Conservation (phyloP, 73 alveolate species). For the Tetrahymena borealis region DNA sequence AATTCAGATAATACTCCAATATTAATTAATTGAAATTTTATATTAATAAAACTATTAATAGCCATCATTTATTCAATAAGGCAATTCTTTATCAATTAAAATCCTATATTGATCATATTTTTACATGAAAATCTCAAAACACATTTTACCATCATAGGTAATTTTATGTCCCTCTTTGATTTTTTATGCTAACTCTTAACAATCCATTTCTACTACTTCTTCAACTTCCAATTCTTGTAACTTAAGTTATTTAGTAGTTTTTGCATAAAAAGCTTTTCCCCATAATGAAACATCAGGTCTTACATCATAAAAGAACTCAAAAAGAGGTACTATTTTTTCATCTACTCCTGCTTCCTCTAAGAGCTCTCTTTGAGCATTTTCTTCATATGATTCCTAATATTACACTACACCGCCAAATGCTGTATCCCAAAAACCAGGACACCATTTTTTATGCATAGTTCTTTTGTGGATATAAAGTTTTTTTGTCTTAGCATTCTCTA, state of each 20-base stretch:
- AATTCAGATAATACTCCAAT: too few relatives aligned
- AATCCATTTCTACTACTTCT: background rate
- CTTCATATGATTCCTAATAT: conserved; percentile 47
- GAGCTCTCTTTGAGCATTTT: conserved; percentile 51
- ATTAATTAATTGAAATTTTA: too few relatives aligned
- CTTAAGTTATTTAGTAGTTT: background rate
- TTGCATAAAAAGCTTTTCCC: conserved; percentile 42
- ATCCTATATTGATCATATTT: background rate
- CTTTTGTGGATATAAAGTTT: conserved; percentile 66
- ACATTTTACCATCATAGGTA: background rate
- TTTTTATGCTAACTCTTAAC: background rate
- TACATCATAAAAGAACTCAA: conserved; percentile 19
- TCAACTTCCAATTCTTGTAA: background rate
- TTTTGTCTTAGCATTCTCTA: conserved; percentile 46
- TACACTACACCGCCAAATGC: conserved; percentile 78
- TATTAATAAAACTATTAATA: too few relatives aligned
- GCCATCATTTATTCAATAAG: background rate
- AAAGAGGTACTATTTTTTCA: conserved; percentile 4
- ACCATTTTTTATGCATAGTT: conserved; percentile 63
- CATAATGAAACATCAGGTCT: conserved; percentile 32
- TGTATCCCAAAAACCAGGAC: conserved; percentile 78
- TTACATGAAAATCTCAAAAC: background rate
- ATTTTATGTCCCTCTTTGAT: background rate
- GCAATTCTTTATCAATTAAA: background rate
- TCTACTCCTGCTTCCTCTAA: conserved; percentile 52